These are phyloP conservation scores for Russula olivacea DNA, from an alignment of 768 basidiomycete genomes.

Conservation along the genomic window DNA sequence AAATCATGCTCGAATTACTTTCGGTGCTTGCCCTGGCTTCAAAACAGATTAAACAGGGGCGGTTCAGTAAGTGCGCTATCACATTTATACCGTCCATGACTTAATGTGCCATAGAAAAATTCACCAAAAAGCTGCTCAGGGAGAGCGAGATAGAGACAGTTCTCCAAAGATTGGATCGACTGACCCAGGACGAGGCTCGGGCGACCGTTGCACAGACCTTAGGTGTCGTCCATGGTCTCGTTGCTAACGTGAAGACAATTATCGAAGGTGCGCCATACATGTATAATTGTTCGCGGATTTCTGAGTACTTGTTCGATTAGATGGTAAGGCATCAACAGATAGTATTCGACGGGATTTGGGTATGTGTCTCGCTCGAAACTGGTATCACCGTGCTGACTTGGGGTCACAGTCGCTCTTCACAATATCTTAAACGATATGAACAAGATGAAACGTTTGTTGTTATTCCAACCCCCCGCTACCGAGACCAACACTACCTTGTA, in stretches of 20 bases:
- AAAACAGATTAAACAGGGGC: not conserved
- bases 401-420: not conserved
- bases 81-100: not conserved
- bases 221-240: not conserved
- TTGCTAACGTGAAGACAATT: not conserved
- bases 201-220: not conserved
- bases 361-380: not conserved
- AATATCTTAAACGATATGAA: not conserved
- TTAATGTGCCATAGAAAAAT: not conserved
- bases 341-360: not conserved
- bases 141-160: not conserved
- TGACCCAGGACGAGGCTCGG: not conserved
- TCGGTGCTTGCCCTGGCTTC: not conserved
- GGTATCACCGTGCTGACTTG: not conserved
- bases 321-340: not conserved
- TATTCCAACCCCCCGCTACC: not conserved
- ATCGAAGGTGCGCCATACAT: not conserved
- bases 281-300: not conserved
- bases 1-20: not conserved
- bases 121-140: not conserved
- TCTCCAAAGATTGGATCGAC: not conserved
- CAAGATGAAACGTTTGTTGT: slow-evolving; percentile 3
- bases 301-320: not conserved
- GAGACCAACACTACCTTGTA: not conserved
- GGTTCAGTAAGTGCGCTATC: not conserved